phyloP scores from a whole-genome alignment of 2,329 filamentous ascomycete genomes.

The Cercospora sesami region DNA sequence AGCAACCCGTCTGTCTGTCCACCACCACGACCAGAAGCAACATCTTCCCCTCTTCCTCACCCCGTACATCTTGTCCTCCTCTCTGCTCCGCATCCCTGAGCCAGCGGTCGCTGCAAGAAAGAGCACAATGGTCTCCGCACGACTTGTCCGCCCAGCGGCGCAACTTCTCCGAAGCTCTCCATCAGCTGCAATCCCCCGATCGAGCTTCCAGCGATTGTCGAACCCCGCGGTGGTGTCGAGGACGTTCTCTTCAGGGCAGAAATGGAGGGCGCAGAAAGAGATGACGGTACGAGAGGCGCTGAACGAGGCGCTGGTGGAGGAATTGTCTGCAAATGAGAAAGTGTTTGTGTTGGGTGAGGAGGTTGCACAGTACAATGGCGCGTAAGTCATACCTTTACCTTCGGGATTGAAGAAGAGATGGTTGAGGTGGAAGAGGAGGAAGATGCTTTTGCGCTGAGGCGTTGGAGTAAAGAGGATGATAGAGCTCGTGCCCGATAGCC shows the following conservation, averaged over 20 bases:
- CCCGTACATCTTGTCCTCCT: neutral
- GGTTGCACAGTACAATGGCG: slow-evolving; percentile 99
- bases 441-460: neutral
- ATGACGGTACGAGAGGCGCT: slow-evolving; percentile 96
- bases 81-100: neutral
- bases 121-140: slow-evolving; percentile 56
- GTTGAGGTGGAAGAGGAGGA: neutral
- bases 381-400: slow-evolving; percentile 52
- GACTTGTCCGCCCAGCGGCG: slow-evolving; percentile 64
- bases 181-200: slow-evolving; percentile 52
- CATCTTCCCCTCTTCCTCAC: neutral
- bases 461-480: neutral
- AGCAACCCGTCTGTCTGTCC: neutral
- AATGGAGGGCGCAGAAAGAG: slow-evolving; percentile 61
- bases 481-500: neutral
- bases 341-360: slow-evolving; percentile 97
- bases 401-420: neutral
- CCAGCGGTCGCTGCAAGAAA: neutral
- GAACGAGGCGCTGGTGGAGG: slow-evolving; percentile 96
- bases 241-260: slow-evolving; percentile 61
- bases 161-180: slow-evolving; percentile 61
- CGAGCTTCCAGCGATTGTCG: slow-evolving; percentile 53
- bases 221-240: slow-evolving; percentile 51
- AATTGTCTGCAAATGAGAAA: slow-evolving; percentile 91
- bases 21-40: neutral